A percentile compares a stretch with the other conserved stretches of the same genome.
Conservation (phyloP, 2,329 filamentous ascomycete genomes). For the Didymella pinodella region DNA sequence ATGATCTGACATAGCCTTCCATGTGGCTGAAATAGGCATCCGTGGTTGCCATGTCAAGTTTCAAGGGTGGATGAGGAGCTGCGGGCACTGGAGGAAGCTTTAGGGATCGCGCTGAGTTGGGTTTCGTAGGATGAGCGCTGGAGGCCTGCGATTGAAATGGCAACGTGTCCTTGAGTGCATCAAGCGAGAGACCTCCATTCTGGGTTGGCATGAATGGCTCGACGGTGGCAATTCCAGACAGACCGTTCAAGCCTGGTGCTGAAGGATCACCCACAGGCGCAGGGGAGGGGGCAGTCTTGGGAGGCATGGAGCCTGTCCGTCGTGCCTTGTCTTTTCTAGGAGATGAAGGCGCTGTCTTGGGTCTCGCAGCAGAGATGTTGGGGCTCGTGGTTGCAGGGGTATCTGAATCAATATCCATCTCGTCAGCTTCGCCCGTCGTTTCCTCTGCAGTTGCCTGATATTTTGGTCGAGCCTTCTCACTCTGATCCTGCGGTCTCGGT, state of each 20-base stretch:
- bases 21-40: slow-evolving; percentile 62
- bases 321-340: slow-evolving; percentile 11
- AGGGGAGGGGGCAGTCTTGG: slow-evolving; percentile 23
- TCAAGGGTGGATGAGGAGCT: slow-evolving; percentile 55
- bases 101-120: slow-evolving; percentile 51
- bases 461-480: slow-evolving; percentile 37
- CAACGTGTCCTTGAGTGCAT: slow-evolving; percentile 62
- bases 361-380: slow-evolving; percentile 18
- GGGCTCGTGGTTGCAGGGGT: slow-evolving; percentile 34
- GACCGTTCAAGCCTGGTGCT: slow-evolving; percentile 49
- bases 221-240: slow-evolving; percentile 60
- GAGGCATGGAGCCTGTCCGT: slow-evolving; percentile 20
- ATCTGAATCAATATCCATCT: slow-evolving; percentile 59
- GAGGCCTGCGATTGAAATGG: slow-evolving; percentile 66
- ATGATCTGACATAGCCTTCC: slow-evolving; percentile 64
- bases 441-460: slow-evolving; percentile 46
- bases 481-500: slow-evolving; percentile 44
- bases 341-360: slow-evolving; percentile 18
- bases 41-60: slow-evolving; percentile 59
- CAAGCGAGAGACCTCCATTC: slow-evolving; percentile 60
- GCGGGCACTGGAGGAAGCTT: slow-evolving; percentile 62
- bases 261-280: slow-evolving; percentile 27
- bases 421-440: slow-evolving; percentile 44
- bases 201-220: slow-evolving; percentile 59
- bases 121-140: slow-evolving; percentile 53